Evolutionary conservation across 495 filamentous ascomycete genomes (phyloP).

Genomic region (Aspergillus saccharolyticus): DNA sequence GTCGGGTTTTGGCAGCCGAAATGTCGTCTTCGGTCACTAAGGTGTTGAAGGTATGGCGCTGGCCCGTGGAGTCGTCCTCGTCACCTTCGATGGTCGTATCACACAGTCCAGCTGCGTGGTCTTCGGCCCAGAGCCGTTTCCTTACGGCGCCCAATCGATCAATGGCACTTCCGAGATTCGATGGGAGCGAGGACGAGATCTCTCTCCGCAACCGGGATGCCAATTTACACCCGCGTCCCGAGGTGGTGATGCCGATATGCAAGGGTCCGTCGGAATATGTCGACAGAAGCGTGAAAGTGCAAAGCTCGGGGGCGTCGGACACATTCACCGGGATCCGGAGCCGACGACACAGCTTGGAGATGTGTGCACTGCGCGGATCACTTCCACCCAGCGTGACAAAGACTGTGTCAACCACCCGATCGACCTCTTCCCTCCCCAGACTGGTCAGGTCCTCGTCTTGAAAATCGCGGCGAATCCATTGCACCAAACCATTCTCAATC

Average conservation of each 20-base stretch:
- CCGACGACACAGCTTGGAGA: conserved; percentile 70
- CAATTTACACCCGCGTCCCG: conserved; percentile 91
- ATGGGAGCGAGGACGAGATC: conserved; percentile 72
- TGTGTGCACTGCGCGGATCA: conserved; percentile 54
- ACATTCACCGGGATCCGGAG: conserved; percentile 91
- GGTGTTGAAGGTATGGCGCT: conserved; percentile 80
- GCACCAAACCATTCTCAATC: conserved; percentile 65
- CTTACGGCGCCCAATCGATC: conserved; percentile 72
- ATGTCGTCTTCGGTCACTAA: conserved; percentile 68
- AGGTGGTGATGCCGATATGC: conserved; percentile 94
- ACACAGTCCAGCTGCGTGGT: conserved; percentile 51
- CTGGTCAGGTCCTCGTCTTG: conserved; percentile 67
- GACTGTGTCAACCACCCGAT: conserved; percentile 78
- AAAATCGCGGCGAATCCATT: conserved; percentile 68
- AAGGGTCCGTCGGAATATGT: conserved; percentile 86
- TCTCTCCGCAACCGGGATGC: conserved; percentile 86
- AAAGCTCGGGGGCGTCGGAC: conserved; percentile 79
- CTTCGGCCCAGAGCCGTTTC: conserved; percentile 73
- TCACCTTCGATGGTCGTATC: conserved; percentile 49
- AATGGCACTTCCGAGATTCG: conserved; percentile 78
- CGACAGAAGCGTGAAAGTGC: conserved; percentile 84
- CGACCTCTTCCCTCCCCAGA: conserved; percentile 75
- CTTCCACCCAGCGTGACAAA: conserved; percentile 70
- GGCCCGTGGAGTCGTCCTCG: conserved; percentile 78
- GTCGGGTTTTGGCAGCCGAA: conserved; percentile 68